Conservation (phyloP, 768 basidiomycete species). For the Agaricus bisporus region DNA sequence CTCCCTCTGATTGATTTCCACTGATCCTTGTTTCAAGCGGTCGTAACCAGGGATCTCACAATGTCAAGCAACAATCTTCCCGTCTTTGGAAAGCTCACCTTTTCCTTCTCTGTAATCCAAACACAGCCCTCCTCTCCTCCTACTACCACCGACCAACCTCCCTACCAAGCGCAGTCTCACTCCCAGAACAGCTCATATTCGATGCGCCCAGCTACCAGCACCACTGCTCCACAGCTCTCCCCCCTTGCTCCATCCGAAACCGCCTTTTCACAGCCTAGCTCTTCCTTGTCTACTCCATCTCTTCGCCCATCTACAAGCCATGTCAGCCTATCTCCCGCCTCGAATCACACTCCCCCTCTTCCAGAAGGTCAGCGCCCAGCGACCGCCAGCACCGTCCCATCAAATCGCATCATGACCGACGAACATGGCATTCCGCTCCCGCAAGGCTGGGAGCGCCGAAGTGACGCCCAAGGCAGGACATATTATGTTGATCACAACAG, state of each 20-base stretch:
- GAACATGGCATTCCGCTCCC: slow-evolving; percentile 65
- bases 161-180: slow-evolving; percentile 12
- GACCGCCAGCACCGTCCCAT: slow-evolving; percentile 12
- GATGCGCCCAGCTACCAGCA: slow-evolving; percentile 3
- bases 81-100: slow-evolving; percentile 79
- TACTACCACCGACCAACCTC: slow-evolving; percentile 5
- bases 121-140: slow-evolving; percentile 16
- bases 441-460: slow-evolving; percentile 77
- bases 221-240: background rate
- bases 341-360: slow-evolving; percentile 12
- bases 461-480: slow-evolving; percentile 61
- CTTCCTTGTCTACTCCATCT: slow-evolving; percentile 10
- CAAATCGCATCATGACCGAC: slow-evolving; percentile 38
- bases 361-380: slow-evolving; percentile 17
- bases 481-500: slow-evolving; percentile 90
- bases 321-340: slow-evolving; percentile 17
- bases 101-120: slow-evolving; percentile 45
- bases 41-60: slow-evolving; percentile 70
- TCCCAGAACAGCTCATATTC: slow-evolving; percentile 2
- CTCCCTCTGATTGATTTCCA: slow-evolving; percentile 12
- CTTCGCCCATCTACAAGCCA: slow-evolving; percentile 22
- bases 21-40: slow-evolving; percentile 30
- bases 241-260: background rate
- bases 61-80: slow-evolving; percentile 69
- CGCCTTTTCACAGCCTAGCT: slow-evolving; percentile 3